Conservation (phyloP, 148 eudicot genomes). For the Persicaria tinctoria region DNA sequence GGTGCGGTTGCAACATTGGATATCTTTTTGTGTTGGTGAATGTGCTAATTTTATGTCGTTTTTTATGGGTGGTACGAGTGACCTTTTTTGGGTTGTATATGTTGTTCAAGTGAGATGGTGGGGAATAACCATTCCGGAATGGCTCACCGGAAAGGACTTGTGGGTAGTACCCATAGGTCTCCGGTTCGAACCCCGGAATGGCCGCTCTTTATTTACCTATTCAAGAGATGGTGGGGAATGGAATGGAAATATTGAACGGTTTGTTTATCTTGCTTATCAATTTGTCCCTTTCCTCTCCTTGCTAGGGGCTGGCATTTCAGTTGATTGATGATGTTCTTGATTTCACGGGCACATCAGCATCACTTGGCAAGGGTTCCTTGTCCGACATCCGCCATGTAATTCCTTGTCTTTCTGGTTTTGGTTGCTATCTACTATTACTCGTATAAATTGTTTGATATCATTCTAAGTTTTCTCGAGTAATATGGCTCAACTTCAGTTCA, state of each 20-base stretch:
- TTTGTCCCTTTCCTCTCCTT: not conserved
- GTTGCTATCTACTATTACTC: not conserved
- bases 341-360: slow-evolving; percentile 84
- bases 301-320: slow-evolving; percentile 88
- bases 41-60: not conserved
- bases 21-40: not conserved
- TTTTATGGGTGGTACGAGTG: not conserved
- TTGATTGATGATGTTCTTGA: slow-evolving; percentile 91
- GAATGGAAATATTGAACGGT: not conserved
- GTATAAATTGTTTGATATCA: too few species aligned
- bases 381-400: slow-evolving; percentile 91
- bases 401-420: not conserved
- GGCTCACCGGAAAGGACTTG: too few species aligned
- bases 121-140: not conserved
- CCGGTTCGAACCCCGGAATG: too few species aligned
- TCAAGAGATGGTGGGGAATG: too few species aligned
- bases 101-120: not conserved
- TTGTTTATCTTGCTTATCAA: not conserved
- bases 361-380: slow-evolving; percentile 92
- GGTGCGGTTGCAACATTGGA: too few species aligned
- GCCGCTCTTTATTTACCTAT: too few species aligned
- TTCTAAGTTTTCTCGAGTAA: too few species aligned
- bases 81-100: not conserved
- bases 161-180: too few species aligned
- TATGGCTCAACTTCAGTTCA: too few species aligned